phyloP scores from a whole-genome alignment of 164 flowering plant genomes.

The Warburgia ugandensis region DNA sequence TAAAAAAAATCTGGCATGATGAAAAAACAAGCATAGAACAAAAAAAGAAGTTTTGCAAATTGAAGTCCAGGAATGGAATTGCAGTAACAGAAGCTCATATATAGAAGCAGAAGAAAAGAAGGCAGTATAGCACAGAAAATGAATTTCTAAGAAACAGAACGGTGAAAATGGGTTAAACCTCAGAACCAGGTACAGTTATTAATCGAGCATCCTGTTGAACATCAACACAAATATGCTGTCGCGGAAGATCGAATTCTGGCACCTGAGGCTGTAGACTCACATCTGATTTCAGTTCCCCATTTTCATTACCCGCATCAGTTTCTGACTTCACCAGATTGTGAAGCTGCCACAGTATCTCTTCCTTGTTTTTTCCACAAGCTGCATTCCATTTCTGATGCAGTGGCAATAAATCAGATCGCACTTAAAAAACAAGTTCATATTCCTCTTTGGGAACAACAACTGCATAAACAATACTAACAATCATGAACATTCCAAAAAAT shows the following conservation, averaged over 20 bases:
- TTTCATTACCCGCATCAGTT: conserved; percentile 21
- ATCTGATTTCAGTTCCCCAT: conserved; percentile 20
- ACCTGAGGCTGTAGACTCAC: conserved; percentile 21
- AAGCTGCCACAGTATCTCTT: conserved; percentile 63
- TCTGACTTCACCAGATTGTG: conserved; percentile 45
- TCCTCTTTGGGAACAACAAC: no score
- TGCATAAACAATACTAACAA: no score
- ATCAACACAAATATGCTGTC: conserved; percentile 8
- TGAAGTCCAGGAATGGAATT: no score
- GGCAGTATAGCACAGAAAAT: background rate
- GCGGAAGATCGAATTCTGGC: conserved; percentile 16
- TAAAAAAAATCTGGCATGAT: no score
- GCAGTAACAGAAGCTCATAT: background rate
- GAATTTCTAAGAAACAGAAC: background rate
- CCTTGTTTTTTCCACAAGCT: conserved; percentile 66
- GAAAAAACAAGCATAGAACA: no score
- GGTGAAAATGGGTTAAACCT: conserved; percentile 21
- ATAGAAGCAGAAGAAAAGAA: background rate
- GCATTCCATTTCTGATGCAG: conserved; percentile 56
- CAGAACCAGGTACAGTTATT: conserved; percentile 13
- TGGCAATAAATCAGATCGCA: background rate
- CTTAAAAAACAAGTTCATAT: background rate
- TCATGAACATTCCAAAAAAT: no score
- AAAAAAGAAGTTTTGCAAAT: no score
- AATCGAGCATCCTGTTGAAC: conserved; percentile 16